phyloP scores from a whole-genome alignment of 2,329 filamentous ascomycete genomes.

The Scedosporium boydii region DNA sequence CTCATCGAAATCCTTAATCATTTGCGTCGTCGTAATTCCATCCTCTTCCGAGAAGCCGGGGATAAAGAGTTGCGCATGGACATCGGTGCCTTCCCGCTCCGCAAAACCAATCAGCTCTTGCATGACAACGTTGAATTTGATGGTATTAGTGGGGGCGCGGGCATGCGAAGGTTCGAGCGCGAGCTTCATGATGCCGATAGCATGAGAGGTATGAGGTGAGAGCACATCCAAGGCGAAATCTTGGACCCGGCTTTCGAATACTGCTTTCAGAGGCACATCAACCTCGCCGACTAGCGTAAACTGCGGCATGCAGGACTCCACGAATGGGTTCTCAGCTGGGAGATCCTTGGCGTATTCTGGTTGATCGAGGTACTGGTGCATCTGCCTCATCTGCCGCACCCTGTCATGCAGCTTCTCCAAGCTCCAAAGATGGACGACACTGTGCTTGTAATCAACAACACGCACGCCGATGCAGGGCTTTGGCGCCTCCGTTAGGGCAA shows the following conservation, averaged over 20 bases:
- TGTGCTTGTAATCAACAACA: conserved; percentile 82
- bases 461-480: conserved; percentile 89
- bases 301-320: conserved; percentile 80
- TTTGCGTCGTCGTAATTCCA: conserved; percentile 88
- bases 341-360: conserved; percentile 93
- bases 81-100: conserved; percentile 88
- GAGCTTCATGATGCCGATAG: conserved; percentile 81
- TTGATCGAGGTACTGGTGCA: conserved; percentile 92
- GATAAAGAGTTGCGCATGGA: conserved; percentile 95
- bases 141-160: conserved; percentile 78
- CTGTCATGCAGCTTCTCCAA: conserved; percentile 83
- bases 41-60: conserved; percentile 83
- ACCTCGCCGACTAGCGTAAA: conserved; percentile 90
- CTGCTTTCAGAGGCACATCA: conserved; percentile 82
- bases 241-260: conserved; percentile 90
- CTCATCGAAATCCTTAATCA: conserved; percentile 91
- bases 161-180: conserved; percentile 90
- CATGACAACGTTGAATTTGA: conserved; percentile 99
- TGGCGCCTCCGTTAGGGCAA: conserved; percentile 66
- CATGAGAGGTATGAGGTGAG: conserved; percentile 85
- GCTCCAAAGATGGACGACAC: conserved; percentile 87
- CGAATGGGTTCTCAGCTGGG: conserved; percentile 85
- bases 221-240: conserved; percentile 87
- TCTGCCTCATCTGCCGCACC: conserved; percentile 86
- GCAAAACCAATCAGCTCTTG: conserved; percentile 91